Evolutionary conservation across 179 eudicot genomes (phyloP).

Genomic region (Silene coronaria): DNA sequence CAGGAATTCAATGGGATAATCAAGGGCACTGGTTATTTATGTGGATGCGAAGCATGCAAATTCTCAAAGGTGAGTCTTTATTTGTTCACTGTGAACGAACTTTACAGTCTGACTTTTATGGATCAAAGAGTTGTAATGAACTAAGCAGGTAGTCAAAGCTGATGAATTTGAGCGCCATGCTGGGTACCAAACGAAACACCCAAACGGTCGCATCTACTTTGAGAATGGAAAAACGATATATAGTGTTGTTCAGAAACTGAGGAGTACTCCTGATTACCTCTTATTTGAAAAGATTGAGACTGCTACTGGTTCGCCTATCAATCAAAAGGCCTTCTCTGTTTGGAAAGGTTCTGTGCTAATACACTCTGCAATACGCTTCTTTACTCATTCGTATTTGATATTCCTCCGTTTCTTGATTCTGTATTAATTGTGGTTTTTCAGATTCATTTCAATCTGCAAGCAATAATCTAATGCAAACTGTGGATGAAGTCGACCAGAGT

Average conservation of each 20-base stretch:
- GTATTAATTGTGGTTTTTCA: background rate
- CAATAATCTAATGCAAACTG: background rate
- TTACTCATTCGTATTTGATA: background rate
- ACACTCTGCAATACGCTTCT: background rate
- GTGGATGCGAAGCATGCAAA: slow-evolving; percentile 13
- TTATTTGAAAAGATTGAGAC: slow-evolving; percentile 6
- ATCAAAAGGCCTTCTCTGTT: slow-evolving; percentile 7
- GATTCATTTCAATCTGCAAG: background rate
- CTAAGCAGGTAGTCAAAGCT: background rate
- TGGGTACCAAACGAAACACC: slow-evolving; percentile 8
- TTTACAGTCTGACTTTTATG: background rate
- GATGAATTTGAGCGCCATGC: slow-evolving; percentile 10
- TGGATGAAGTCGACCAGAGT: background rate
- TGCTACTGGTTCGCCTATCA: slow-evolving; percentile 10
- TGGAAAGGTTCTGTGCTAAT: slow-evolving; percentile 7
- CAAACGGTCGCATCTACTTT: slow-evolving; percentile 9
- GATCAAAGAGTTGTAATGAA: background rate
- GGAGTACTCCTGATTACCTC: background rate
- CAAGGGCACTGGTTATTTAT: slow-evolving; percentile 1
- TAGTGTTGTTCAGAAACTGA: slow-evolving; percentile 3
- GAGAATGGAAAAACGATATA: slow-evolving; percentile 11
- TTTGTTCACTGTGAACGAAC: background rate
- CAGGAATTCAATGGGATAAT: background rate
- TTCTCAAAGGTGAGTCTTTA: background rate
- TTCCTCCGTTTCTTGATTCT: background rate